Conservation (phyloP, 352 stramenopile genomes). For the Phytophthora megakarya region DNA sequence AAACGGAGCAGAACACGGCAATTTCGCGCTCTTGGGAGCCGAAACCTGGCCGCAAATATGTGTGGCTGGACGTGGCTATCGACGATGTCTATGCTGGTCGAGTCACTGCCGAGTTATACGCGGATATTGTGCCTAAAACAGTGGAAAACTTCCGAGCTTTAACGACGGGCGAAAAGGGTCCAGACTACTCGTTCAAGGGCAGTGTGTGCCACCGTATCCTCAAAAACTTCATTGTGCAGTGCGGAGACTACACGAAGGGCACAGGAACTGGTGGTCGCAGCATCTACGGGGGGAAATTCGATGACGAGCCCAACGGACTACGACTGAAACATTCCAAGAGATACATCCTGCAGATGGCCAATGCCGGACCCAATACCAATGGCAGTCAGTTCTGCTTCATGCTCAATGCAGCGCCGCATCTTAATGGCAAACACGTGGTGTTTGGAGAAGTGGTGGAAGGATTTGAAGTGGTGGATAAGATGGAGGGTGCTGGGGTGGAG, state of each 20-base stretch:
- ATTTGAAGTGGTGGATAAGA: slow-evolving; percentile 83
- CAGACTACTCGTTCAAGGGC: slow-evolving; percentile 96
- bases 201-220: slow-evolving; percentile 98
- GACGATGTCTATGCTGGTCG: slow-evolving; percentile 72
- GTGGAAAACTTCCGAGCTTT: slow-evolving; percentile 97
- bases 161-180: slow-evolving; percentile 95
- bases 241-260: slow-evolving; percentile 93
- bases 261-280: slow-evolving; percentile 95
- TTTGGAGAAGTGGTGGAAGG: slow-evolving; percentile 88
- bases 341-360: slow-evolving; percentile 96
- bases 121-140: slow-evolving; percentile 96
- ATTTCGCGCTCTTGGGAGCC: slow-evolving; percentile 44
- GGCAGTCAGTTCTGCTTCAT: slow-evolving; percentile 99
- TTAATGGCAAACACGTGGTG: slow-evolving; percentile 86
- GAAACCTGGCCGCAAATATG: slow-evolving; percentile 79
- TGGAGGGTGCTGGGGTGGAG: slow-evolving; percentile 72
- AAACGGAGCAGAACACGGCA: slow-evolving; percentile 14
- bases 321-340: slow-evolving; percentile 79
- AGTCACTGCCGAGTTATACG: slow-evolving; percentile 90
- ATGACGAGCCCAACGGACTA: slow-evolving; percentile 95
- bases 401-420: slow-evolving; percentile 65
- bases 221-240: slow-evolving; percentile 98
- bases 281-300: slow-evolving; percentile 98
- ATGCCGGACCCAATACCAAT: slow-evolving; percentile 97
- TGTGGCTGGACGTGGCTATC: slow-evolving; percentile 87